Evolutionary conservation across 1,284 basidiomycete genomes (phyloP), one percentile per base, ranked within the genome.

Genomic region (Sporisorium graminicola): DNA sequence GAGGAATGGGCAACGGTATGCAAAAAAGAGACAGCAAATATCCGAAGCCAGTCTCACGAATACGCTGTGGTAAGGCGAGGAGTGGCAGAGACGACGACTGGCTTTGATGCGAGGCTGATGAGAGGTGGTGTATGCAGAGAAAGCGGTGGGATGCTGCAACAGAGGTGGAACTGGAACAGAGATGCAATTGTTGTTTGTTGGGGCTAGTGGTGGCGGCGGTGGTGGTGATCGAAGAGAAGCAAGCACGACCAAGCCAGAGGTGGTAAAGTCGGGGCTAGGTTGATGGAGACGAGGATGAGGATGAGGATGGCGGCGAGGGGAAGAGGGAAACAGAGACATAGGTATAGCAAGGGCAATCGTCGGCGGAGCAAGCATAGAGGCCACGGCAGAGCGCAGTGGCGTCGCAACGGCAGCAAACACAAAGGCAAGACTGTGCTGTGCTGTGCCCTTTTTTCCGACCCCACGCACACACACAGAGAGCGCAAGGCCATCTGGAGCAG

Each of bases 401-500:
- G 12, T 13, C 8, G 10, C 29, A 31, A 5, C 35, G 13, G 14
- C 13, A 14, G 35, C 35, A 35, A 35, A 35, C 35, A 35, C 10
- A 9, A n/a, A 35, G 10, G 14, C 35, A 13, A 35, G 13, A 14
- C 24, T 46, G 24, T 16, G 44, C 44, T 46, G 44, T 46, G 44
- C 42, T 43, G 42, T 43, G 42, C n/a, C 12, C 20, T 12, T 24
- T 47, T 47, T 47, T n/a, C 46, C 8, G 24, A 47, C 24, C 46
- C 26, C 33, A 35, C 37, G n/a, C 27, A 49, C 47, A 29, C 26
- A 35, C 33, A 35, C 37, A 40, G 18, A 49, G 16, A 29, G 47
- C 27, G 16, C 47, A 49, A 49, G 47, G 12, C 47, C n/a, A 14
- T 49, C 47, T 49, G 47, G 47, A 49, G 47, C 47, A 49, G 24